Conservation (phyloP, 192 early-diverging fungal genomes). For the Coemansia sp. region DNA sequence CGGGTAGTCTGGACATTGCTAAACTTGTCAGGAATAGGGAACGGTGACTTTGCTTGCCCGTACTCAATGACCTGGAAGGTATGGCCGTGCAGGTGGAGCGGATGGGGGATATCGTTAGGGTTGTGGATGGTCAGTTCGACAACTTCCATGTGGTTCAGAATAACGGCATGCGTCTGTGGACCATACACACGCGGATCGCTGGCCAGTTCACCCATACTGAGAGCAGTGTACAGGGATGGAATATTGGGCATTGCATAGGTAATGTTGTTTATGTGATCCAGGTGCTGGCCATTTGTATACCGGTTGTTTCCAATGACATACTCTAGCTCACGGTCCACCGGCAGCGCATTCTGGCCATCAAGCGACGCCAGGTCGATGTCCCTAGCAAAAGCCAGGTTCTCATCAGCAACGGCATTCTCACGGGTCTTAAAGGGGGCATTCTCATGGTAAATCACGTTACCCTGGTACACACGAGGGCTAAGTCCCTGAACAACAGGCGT, state of each 20-base stretch:
- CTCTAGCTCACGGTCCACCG: constrained; percentile 42
- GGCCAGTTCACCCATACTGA: constrained; percentile 54
- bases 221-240: constrained; percentile 61
- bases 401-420: background rate
- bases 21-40: constrained; percentile 1
- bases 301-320: constrained; percentile 55
- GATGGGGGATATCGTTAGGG: constrained; percentile 60
- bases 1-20: constrained; percentile 22
- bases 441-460: constrained; percentile 56
- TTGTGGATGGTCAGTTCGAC: constrained; percentile 72
- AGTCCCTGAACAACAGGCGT: constrained; percentile 40
- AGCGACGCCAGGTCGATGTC: constrained; percentile 50
- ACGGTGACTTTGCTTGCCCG: constrained; percentile 4
- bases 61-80: constrained; percentile 64
- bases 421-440: constrained; percentile 53
- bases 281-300: constrained; percentile 63
- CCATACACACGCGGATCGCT: constrained; percentile 59
- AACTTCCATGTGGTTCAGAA: constrained; percentile 58
- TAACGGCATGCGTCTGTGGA: constrained; percentile 54
- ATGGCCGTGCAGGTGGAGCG: constrained; percentile 83
- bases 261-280: constrained; percentile 70
- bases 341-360: constrained; percentile 52
- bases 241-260: constrained; percentile 59
- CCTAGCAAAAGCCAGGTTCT: constrained; percentile 21
- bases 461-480: constrained; percentile 51